Conservation (phyloP, 163 green algal genomes). For the Coccomyxa subellipsoidea region DNA sequence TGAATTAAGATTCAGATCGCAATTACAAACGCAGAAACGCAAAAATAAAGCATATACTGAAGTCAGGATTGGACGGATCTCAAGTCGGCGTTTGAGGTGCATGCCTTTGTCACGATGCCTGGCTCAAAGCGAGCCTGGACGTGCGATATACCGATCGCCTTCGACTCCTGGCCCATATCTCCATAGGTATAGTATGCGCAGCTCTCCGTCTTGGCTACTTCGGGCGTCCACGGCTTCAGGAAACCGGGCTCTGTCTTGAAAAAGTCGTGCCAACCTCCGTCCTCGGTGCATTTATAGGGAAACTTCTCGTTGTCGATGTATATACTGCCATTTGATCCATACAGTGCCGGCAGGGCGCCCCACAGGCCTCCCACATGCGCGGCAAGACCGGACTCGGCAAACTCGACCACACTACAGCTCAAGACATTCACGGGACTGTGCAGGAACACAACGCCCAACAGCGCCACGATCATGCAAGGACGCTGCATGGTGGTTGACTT, state of each 20-base stretch:
- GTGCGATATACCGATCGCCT: neutral
- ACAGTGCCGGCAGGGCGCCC: neutral
- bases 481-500: no score
- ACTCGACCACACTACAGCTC: neutral
- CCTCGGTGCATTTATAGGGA: neutral
- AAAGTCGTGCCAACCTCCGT: neutral
- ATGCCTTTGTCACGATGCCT: neutral
- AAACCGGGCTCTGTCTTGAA: neutral
- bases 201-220: neutral
- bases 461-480: no score
- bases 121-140: neutral
- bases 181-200: neutral
- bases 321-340: neutral
- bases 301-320: neutral
- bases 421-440: neutral
- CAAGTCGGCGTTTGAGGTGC: no score
- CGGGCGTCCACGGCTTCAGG: neutral
- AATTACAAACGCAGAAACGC: no score
- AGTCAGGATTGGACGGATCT: no score
- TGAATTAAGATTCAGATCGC: no score
- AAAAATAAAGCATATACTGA: no score
- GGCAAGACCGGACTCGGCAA: neutral
- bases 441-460: neutral
- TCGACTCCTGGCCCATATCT: neutral
- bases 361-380: neutral